Conservation (phyloP, 1,284 basidiomycete genomes). For the Fistulinella staudtii region DNA sequence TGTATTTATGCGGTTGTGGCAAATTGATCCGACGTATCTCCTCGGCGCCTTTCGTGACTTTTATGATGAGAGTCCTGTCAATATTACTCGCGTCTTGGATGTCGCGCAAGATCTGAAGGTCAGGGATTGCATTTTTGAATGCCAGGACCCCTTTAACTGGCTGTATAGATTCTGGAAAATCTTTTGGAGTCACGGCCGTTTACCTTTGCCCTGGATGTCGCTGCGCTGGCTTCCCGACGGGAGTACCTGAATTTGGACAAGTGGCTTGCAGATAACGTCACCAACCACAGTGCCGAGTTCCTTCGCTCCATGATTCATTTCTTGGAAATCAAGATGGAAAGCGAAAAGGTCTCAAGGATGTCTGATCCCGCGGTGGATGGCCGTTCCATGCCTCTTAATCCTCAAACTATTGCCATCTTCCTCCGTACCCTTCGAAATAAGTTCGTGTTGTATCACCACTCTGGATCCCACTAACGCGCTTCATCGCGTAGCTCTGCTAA, state of each 20-base stretch:
- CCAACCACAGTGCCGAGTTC: slow-evolving; percentile 79
- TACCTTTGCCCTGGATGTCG: slow-evolving; percentile 88
- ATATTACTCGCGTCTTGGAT: slow-evolving; percentile 92
- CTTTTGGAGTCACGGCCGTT: slow-evolving; percentile 86
- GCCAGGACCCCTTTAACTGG: slow-evolving; percentile 1
- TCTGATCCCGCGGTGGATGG: slow-evolving; percentile 78
- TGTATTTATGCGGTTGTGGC: slow-evolving; percentile 95
- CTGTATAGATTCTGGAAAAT: slow-evolving; percentile 81
- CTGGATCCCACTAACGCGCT: slow-evolving; percentile 4
- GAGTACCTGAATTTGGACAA: slow-evolving; percentile 96
- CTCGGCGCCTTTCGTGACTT: slow-evolving; percentile 87
- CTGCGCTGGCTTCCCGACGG: slow-evolving; percentile 86
- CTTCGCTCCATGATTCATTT: slow-evolving; percentile 85
- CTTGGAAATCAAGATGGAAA: slow-evolving; percentile 87
- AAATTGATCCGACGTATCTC: slow-evolving; percentile 82
- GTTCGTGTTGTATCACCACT: slow-evolving; percentile 40
- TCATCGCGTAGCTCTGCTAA: slow-evolving; percentile 48
- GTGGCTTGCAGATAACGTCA: slow-evolving; percentile 89
- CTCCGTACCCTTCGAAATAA: slow-evolving; percentile 81
- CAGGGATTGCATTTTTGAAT: slow-evolving; percentile 19
- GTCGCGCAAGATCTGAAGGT: slow-evolving; percentile 95
- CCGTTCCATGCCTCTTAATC: slow-evolving; percentile 78
- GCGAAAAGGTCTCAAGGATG: slow-evolving; percentile 74
- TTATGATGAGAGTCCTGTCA: slow-evolving; percentile 89
- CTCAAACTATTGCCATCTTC: slow-evolving; percentile 88